phyloP scores from a whole-genome alignment of 1,284 basidiomycete genomes.

The Cryptococcus amylolentus region DNA sequence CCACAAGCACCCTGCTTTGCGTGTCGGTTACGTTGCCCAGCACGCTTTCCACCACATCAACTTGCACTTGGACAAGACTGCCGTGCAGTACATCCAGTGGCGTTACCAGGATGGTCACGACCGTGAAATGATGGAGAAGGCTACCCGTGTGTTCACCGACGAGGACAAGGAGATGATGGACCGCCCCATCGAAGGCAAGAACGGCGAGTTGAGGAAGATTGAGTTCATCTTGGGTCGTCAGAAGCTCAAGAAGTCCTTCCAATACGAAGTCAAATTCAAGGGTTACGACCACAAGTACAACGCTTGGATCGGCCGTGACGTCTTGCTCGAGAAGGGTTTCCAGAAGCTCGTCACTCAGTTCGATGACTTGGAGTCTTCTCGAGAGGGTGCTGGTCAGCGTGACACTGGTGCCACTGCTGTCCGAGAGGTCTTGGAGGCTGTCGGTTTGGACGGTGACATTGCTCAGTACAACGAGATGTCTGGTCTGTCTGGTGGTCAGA shows the following conservation, averaged over 20 bases:
- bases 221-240: conserved; percentile 87
- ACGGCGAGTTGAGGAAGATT: conserved; percentile 85
- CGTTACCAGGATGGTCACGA: conserved; percentile 99
- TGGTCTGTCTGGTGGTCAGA: conserved; percentile 88
- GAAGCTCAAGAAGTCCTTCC: conserved; percentile 94
- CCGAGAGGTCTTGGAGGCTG: conserved; percentile 85
- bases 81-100: conserved; percentile 96
- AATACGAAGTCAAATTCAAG: conserved; percentile 96
- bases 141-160: conserved; percentile 80
- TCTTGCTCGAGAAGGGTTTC: conserved; percentile 84
- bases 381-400: conserved; percentile 84
- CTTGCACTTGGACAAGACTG: conserved; percentile 89
- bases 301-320: conserved; percentile 89
- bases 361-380: conserved; percentile 91
- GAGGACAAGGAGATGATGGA: conserved; percentile 82
- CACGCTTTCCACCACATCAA: conserved; percentile 97
- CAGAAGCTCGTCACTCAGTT: conserved; percentile 89
- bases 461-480: conserved; percentile 95
- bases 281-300: conserved; percentile 89
- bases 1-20: conserved; percentile 92
- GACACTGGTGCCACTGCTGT: conserved; percentile 77
- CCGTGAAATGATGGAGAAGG: conserved; percentile 90
- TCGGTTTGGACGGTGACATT: conserved; percentile 94
- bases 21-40: conserved; percentile 97
- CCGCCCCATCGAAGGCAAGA: conserved; percentile 84